These are phyloP conservation scores for Austroboletus rostrupii DNA, from an alignment of 1,284 basidiomycete genomes.

Conservation along the genomic window DNA sequence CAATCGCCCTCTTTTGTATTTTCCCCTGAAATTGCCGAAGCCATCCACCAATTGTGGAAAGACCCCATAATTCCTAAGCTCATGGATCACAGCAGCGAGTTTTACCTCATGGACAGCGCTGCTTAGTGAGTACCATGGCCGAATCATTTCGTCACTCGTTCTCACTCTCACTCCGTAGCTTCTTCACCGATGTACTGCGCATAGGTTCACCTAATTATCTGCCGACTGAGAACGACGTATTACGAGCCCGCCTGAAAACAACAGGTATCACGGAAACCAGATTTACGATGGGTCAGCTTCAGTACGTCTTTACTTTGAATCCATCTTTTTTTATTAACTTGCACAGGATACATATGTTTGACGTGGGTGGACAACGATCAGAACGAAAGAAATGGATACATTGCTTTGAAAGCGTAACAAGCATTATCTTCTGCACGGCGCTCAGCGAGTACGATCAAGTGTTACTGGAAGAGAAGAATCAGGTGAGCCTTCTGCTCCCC, in stretches of 20 bases:
- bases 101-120: constrained; percentile 96
- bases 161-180: constrained; percentile 45
- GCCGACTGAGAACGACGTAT: constrained; percentile 86
- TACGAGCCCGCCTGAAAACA: constrained; percentile 87
- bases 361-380: constrained; percentile 89
- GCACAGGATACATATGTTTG: constrained; percentile 87
- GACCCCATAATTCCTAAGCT: constrained; percentile 86
- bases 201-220: constrained; percentile 81
- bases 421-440: constrained; percentile 94
- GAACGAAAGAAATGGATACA: constrained; percentile 96
- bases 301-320: constrained; percentile 60
- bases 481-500: constrained; percentile 48
- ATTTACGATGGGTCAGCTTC: constrained; percentile 65
- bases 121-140: constrained; percentile 61
- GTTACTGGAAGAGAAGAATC: constrained; percentile 73
- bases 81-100: constrained; percentile 85
- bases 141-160: not conserved
- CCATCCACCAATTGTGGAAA: constrained; percentile 84
- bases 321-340: constrained; percentile 32
- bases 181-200: constrained; percentile 82
- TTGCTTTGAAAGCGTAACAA: constrained; percentile 92
- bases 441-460: constrained; percentile 94
- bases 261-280: constrained; percentile 92
- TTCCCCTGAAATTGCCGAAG: constrained; percentile 65
- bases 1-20: constrained; percentile 42